phyloP scores from a whole-genome alignment of 345 rosid species.

The Syzygium grande region DNA sequence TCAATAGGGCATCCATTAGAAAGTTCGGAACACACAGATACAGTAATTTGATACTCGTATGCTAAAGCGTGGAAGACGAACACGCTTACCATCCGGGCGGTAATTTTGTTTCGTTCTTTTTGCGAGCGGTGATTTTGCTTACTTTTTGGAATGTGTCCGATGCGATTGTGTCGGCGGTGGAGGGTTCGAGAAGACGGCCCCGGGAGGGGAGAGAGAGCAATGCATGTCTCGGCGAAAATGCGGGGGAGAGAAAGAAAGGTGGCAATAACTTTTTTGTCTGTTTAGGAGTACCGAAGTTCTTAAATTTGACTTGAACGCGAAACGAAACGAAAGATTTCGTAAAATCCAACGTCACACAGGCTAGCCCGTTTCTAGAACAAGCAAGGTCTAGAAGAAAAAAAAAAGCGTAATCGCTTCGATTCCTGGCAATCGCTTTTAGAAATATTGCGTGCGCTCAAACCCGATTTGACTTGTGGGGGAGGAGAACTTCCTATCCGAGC shows the following conservation, averaged over 20 bases:
- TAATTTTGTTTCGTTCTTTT: no score
- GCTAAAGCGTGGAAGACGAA: neutral
- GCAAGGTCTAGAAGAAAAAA: accelerated
- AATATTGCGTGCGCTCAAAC: neutral
- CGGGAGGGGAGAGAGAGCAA: no score
- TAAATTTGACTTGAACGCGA: neutral
- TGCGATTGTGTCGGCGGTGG: no score
- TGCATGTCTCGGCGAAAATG: neutral
- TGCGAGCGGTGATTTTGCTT: no score
- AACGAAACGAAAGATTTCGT: neutral
- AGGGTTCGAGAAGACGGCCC: no score
- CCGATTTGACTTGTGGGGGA: neutral
- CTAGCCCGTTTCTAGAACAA: neutral
- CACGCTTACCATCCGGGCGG: neutral
- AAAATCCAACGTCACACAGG: accelerated
- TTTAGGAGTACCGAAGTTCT: neutral
- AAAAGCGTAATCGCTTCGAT: neutral
- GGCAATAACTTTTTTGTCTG: no score
- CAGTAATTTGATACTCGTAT: neutral
- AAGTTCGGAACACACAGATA: neutral
- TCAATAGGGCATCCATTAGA: neutral
- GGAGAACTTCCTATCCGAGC: neutral
- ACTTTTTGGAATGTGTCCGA: no score
- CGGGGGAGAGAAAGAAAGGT: no score
- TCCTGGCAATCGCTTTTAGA: neutral